phyloP scores from a whole-genome alignment of 2,329 filamentous ascomycete species.

The Remersonia thermophila region DNA sequence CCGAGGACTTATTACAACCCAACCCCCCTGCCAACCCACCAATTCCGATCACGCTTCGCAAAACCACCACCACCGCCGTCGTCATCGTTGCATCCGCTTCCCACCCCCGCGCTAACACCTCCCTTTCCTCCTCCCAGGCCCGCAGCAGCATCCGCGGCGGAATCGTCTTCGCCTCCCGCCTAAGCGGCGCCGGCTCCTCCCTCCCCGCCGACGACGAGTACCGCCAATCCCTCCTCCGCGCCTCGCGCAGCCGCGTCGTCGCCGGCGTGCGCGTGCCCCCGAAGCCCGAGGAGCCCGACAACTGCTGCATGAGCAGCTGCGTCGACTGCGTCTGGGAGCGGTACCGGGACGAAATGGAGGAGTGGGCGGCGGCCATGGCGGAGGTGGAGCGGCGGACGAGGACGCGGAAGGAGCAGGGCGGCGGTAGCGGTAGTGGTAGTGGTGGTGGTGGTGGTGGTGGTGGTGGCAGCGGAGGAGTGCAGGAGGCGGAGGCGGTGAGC shows the following conservation, averaged over 20 bases:
- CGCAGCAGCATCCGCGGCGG: conserved; percentile 2
- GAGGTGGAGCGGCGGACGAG: conserved; percentile 47
- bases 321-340: conserved; percentile 95
- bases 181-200: conserved; percentile 49
- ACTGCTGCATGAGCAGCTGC: conserved; percentile 98
- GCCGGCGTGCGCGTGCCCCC: conserved; percentile 77
- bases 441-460: too few relatives aligned
- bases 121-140: too few relatives aligned
- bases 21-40: too few relatives aligned
- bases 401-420: too few relatives aligned
- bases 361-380: conserved; percentile 57
- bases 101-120: too few relatives aligned
- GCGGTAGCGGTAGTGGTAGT: too few relatives aligned
- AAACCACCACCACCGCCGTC: too few relatives aligned
- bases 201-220: conserved; percentile 28
- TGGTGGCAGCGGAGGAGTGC: too few relatives aligned
- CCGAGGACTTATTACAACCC: too few relatives aligned
- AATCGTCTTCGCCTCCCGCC: conserved; percentile 71
- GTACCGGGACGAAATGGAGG: conserved; percentile 84
- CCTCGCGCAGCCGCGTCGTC: conserved; percentile 49
- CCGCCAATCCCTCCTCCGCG: conserved; percentile 47
- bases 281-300: conserved; percentile 78
- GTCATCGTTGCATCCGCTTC: too few relatives aligned
- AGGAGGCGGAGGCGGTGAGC: conserved; percentile 24
- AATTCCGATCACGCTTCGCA: too few relatives aligned